Conservation (phyloP, 345 rosid genomes). For the Turritis glabra region DNA sequence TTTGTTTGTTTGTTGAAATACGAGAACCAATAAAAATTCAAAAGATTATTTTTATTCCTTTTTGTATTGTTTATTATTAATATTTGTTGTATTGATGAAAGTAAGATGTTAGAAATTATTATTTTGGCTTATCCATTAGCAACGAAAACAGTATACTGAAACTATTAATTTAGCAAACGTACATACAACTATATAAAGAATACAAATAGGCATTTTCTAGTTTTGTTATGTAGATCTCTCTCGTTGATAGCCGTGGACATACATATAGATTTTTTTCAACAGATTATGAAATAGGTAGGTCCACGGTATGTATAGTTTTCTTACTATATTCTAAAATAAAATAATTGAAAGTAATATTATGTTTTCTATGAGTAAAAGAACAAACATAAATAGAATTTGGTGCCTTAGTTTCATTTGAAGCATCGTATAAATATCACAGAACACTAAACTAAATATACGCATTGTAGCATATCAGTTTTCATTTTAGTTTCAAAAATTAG, state of each 20-base stretch:
- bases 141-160: not conserved
- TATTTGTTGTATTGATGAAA: too few relatives aligned
- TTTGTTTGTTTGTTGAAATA: too few relatives aligned
- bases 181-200: not conserved
- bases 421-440: conserved; percentile 3
- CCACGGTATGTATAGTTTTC: conserved; percentile 1
- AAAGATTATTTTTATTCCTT: too few relatives aligned
- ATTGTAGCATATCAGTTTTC: not conserved
- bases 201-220: conserved; percentile 1
- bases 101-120: too few relatives aligned
- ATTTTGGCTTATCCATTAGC: not conserved
- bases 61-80: too few relatives aligned
- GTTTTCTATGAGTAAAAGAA: not conserved
- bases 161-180: not conserved
- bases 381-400: not conserved
- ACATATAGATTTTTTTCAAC: not conserved
- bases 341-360: not conserved
- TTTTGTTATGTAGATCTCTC: conserved; percentile 4
- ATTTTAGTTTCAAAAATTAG: not conserved
- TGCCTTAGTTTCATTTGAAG: conserved; percentile 18
- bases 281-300: not conserved
- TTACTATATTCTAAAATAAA: not conserved
- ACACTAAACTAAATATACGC: not conserved
- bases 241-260: not conserved
- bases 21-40: too few relatives aligned